Base-by-base conservation (phyloP, 371 early-diverging fungal species). In the Funneliformis caledonium region DNA sequence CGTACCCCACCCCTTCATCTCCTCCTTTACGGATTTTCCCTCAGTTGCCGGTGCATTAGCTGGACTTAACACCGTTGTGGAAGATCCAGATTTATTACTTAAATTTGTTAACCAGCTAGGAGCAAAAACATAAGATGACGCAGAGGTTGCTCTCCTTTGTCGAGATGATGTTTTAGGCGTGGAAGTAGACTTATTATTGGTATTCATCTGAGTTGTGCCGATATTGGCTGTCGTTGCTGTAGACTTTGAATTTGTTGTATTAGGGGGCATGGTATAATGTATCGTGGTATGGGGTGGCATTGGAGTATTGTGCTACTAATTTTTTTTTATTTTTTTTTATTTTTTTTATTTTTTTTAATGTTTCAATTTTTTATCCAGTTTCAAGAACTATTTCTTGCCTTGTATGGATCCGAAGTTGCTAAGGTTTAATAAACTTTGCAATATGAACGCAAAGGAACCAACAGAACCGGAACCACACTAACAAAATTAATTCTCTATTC, bases 231-330 rank as follows among this genome's bases (percentile, higher is more conserved):
- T 50, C 26, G 72, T 72, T 47, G 69, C 37, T 37, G 43, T 69
- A 4, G 48, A 26, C 52, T 72, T 72, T 47, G 72, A 50, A 72
- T 47, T 76, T 22, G 76, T 59, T 33, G 33, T 33, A 59, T 76
- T 76, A 62, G 62, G 61, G 10, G 76, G 76, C 76, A 76, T 76
- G 37, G 76, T 61, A 61, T 76, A 76, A 61, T 59, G 64, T 33
- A 76, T n/a, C n/a, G 62, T n/a, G 6, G 76, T 76, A 76, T 76
- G 76, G 26, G 76, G 76, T 14, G 76, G 76, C 76, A 76, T 76
- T 19, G 26, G 59, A 61, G 37, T 37, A 37, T 37, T 37, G 37
- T 37, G 3, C 37, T 37, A 37, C 37, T 37, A 52, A 47, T 72
- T 43, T 37, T 16, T 22, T 16, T 5, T 43, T 16, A 31, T 33